Conservation (phyloP, 1,139 yeast genomes). For the Arxiozyma telluris region DNA sequence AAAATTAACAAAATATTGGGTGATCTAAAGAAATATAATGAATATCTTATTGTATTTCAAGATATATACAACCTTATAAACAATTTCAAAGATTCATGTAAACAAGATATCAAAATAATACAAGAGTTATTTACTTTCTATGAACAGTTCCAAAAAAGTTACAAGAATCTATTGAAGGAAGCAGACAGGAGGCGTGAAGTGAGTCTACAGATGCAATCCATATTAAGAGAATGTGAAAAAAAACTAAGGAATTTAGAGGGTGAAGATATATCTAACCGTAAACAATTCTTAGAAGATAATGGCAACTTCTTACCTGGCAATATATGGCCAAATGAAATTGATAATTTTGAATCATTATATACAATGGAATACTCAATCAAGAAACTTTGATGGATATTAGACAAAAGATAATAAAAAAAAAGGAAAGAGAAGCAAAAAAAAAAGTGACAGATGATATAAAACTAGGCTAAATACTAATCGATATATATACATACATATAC, state of each 20-base stretch:
- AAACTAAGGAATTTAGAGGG: conserved; percentile 33
- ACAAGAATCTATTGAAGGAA: conserved; percentile 42
- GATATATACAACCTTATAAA: conserved; percentile 21
- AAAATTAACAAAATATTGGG: conserved; percentile 22
- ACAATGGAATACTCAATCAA: conserved; percentile 15
- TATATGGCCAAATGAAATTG: conserved; percentile 39
- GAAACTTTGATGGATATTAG: not conserved
- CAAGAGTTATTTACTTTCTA: conserved; percentile 39
- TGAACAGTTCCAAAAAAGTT: conserved; percentile 40
- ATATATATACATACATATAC: not conserved
- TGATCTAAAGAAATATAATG: conserved; percentile 23
- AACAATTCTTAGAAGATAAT: conserved; percentile 36
- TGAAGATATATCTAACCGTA: conserved; percentile 37
- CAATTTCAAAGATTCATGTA: conserved; percentile 20
- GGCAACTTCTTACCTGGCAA: conserved; percentile 48
- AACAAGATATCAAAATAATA: conserved; percentile 26
- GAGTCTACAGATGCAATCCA: conserved; percentile 33
- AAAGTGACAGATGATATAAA: too few relatives aligned
- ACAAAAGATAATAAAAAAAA: not conserved
- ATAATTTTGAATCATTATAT: conserved; percentile 26
- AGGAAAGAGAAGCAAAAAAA: too few relatives aligned
- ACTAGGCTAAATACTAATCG: not conserved
- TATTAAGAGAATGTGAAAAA: conserved; percentile 35
- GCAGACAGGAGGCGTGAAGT: conserved; percentile 39
- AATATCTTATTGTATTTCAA: conserved; percentile 20